Conservation (phyloP, 805 yeast species). For the Ogataea saltuana region DNA sequence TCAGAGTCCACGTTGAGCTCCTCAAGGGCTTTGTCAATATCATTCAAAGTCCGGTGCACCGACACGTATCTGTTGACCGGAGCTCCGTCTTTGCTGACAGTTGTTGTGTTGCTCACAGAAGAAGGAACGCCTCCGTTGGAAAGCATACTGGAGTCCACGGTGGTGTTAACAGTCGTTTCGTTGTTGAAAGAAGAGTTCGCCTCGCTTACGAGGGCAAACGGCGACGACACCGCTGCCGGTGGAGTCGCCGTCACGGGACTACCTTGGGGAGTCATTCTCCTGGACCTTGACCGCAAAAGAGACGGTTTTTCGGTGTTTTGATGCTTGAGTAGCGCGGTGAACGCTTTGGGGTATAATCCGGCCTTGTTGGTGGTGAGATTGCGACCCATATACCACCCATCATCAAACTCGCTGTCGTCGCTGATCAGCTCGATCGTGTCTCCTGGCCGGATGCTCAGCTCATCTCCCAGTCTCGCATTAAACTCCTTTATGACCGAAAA, state of each 20-base stretch:
- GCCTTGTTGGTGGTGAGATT: conserved; percentile 70
- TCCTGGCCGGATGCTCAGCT: conserved; percentile 74
- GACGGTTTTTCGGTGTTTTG: conserved; percentile 34
- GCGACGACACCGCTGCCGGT: conserved; percentile 8
- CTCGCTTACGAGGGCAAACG: conserved; percentile 12
- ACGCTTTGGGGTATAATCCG: conserved; percentile 89
- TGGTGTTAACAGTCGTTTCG: conserved; percentile 14
- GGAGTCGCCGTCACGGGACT: conserved; percentile 27
- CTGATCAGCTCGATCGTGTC: conserved; percentile 87
- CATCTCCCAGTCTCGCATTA: conserved; percentile 85
- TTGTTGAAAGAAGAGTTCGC: conserved; percentile 5
- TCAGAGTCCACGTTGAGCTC: conserved; percentile 46
- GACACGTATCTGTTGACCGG: conserved; percentile 36
- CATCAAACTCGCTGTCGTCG: conserved; percentile 90
- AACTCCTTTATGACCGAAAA: conserved; percentile 81
- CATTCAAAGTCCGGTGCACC: conserved; percentile 59
- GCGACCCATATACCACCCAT: conserved; percentile 96
- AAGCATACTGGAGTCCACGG: conserved; percentile 12
- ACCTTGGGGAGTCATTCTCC: conserved; percentile 41
- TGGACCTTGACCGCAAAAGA: conserved; percentile 58
- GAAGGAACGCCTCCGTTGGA: conserved; percentile 11
- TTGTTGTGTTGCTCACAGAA: conserved; percentile 3
- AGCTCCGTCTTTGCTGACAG: conserved; percentile 3
- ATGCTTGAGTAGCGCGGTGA: conserved; percentile 49
- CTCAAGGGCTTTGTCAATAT: conserved; percentile 70